Base-by-base conservation (phyloP, 768 basidiomycete genomes). In the Porphyrellus cyaneotinctus region DNA sequence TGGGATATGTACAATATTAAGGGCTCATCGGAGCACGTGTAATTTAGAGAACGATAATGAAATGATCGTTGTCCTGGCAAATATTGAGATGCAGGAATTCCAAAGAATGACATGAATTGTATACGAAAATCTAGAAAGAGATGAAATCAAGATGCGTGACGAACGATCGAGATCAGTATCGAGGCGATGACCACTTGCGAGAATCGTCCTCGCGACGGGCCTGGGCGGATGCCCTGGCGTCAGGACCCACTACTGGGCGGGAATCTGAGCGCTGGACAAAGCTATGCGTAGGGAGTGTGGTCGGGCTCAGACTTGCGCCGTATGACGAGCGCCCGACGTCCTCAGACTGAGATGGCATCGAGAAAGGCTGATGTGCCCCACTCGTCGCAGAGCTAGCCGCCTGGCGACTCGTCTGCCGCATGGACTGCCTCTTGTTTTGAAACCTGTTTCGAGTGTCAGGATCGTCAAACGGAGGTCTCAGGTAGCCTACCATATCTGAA, bases 341-440 rank as follows among this genome's bases (percentile, higher is more conserved):
- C n/a, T 60, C 62, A 2, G 59, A 3, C n/a, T 70, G 58, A 70
- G 74, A 58, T 5, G 74, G 51, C 56, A 78, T 67, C 23, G 75
- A 66, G 65, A 79, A 83, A 7, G 80, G 62, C 36, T 79, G 80
- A 56, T 83, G 82, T 28, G 76, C 63, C 36, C 68, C 66, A 31
- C 75, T 69, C 35, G 71, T 69, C 46, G 72, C 69, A 52, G 77
- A 71, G 44, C 77, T 75, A 4, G 82, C 64, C 33, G 72, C 73
- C 68, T 88, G 85, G 51, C 85, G 81, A 58, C 82, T 83, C 13
- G 84, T 86, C 68, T 89, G 87, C 47, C 87, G 77, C 84, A 86
- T 87, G 9, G 87, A 84, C 65, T 91, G 88, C 51, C 88, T 75
- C 71, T 90, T 90, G 65, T 91, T 91, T 72, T 91, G 88, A 74